Evolutionary conservation across 352 stramenopile genomes (phyloP).

Genomic region (Globisporangium sylvaticum): DNA sequence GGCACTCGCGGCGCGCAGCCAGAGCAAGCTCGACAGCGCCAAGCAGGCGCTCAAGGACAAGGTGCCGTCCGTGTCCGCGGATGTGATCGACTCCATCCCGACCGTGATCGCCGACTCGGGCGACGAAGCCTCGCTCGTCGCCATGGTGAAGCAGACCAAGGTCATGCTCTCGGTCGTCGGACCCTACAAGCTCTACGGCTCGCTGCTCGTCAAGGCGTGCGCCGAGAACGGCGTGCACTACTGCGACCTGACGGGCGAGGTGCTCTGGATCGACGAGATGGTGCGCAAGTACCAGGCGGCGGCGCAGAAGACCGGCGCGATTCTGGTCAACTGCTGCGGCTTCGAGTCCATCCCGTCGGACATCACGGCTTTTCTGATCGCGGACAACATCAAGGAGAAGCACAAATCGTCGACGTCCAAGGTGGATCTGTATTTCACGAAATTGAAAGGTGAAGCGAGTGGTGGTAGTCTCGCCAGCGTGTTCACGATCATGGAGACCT

Average conservation of each 20-base stretch:
- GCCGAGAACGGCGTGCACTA: constrained; percentile 86
- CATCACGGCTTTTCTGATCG: constrained; percentile 54
- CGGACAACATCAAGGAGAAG: constrained; percentile 52
- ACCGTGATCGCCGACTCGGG: constrained; percentile 50
- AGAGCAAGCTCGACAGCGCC: constrained; percentile 61
- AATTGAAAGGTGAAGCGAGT: constrained; percentile 47
- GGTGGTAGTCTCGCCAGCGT: constrained; percentile 57
- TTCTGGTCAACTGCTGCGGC: constrained; percentile 50
- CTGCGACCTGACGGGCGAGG: constrained; percentile 87
- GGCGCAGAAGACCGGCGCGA: constrained; percentile 54
- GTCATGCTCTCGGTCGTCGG: constrained; percentile 83
- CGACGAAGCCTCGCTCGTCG: constrained; percentile 55
- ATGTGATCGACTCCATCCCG: constrained; percentile 41
- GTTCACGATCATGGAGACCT: constrained; percentile 57
- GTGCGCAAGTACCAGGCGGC: constrained; percentile 42
- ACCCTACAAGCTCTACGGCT: constrained; percentile 86
- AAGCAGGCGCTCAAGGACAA: constrained; percentile 54
- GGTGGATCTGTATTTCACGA: constrained; percentile 47
- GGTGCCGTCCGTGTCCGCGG: constrained; percentile 29
- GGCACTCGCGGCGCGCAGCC: constrained; percentile 83
- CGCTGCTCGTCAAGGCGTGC: constrained; percentile 79
- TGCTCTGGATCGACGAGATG: constrained; percentile 74
- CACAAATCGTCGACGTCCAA: constrained; percentile 30
- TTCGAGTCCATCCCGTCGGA: constrained; percentile 83
- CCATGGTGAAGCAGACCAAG: constrained; percentile 74